Base-by-base conservation (phyloP, 768 basidiomycete genomes). In the Pisolithus albus region DNA sequence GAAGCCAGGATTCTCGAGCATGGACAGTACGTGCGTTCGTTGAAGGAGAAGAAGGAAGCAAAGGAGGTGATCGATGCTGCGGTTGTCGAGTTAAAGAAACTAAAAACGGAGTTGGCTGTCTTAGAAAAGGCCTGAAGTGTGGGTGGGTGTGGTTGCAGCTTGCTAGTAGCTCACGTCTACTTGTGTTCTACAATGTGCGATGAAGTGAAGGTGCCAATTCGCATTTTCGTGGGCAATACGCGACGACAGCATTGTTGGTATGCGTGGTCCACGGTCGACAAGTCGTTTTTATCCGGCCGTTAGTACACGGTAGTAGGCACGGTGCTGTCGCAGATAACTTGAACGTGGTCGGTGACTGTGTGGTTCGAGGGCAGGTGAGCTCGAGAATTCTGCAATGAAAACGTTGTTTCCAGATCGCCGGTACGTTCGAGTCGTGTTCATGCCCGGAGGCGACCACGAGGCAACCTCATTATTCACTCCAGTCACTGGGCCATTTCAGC, bases 1-100 rank as follows among this genome's bases (percentile, higher is more conserved):
- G 92, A 92, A 67, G 78, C 74, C 40, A 83, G 84, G 74, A 75
- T 96, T 37, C 73, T 81, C 37, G 79, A 78, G 47, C 92, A 96
- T 64, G 92, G 89, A 0, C 77, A 81, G 44, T 61, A 76, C 16
- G 88, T 97, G 15, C 78, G 89, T 34, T 66, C 73, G 47, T 64
- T 97, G 61, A 95, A 90, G 67, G 63, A 59, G 49, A 62, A 26
- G 10, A 67, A 77, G 38, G 54, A 54, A 9, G 65, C 77, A n/a
- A 86, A 87, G 47, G 78, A 70, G 46, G 52, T 45, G 10, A 55
- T 68, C 7, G 65, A 67, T 30, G 37, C 42, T 32, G 85, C 82
- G 1, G 82, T 91, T 9, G 75, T 78, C 39, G 72, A 75, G 50
- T 67, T 91, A 65, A 86, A 86, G 67, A 71, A 62, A 61, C 61